Base-by-base conservation (phyloP, 768 basidiomycete species). In the Grammothele lineata region DNA sequence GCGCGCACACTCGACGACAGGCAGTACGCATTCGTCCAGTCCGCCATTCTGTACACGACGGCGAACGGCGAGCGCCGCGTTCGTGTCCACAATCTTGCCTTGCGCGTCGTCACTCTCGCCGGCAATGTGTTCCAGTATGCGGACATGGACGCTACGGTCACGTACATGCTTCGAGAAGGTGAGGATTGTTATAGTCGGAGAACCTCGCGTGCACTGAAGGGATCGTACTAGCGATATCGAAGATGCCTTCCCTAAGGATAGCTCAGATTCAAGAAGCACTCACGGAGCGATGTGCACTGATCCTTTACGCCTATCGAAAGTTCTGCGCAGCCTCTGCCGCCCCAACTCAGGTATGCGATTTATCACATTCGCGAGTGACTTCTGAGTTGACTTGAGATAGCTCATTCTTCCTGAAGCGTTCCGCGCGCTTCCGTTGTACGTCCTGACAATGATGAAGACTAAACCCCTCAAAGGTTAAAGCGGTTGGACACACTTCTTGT, bases 371-470 rank as follows among this genome's bases (percentile, higher is more conserved):
- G 15, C 5, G 7, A 26, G 46, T 36, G 15, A 21, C 3, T 45
- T 26, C 42, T 35, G 25, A 50, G 15, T 15, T 30, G 21, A 34
- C 41, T 55, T 32, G 48, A 11, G 35, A 1, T 56, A 99, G 95
- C 67, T 99, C 51, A 87, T 99, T 51, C 80, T 99, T 21, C 96
- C 96, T 5, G 96, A 98, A 66, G 85, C 87, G 0, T 93, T 92
- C 73, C 85, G 86, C 59, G 76, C 85, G 1, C 75, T 98, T 35
- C 91, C 93, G 0, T 72, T 92, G 15, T 93, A 85, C 62, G 78
- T 79, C 3, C 72, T 97, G 3, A 83, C 83, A 10, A 77, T 97
- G 26, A 73, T 87, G 37, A 99, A 99, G 70, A 79, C 79, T 43
- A 95, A 96, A 63, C 84, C 92, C 17, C 68, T 99, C n/a, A 95